These are phyloP conservation scores for Cladosporium halotolerans DNA, from an alignment of 2,329 filamentous ascomycete species.

Conservation along the genomic window DNA sequence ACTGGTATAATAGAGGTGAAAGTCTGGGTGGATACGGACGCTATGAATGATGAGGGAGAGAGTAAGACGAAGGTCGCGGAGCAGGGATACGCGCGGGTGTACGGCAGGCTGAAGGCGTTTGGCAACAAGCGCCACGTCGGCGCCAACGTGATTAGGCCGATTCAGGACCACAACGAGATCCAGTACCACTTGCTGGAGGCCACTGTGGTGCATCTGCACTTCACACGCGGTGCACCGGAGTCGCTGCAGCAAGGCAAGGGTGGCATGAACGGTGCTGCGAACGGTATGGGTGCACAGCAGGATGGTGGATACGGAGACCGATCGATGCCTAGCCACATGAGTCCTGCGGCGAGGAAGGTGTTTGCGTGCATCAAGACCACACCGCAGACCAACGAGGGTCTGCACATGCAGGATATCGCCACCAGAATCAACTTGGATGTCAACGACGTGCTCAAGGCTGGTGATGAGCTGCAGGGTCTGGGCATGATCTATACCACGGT, in stretches of 20 bases:
- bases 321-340: constrained; percentile 35
- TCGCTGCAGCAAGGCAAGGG: constrained; percentile 36
- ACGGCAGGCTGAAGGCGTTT: constrained; percentile 77
- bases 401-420: constrained; percentile 74
- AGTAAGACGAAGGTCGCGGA: constrained; percentile 53
- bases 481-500: constrained; percentile 85
- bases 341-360: constrained; percentile 57
- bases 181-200: constrained; percentile 88
- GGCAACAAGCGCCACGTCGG: constrained; percentile 76
- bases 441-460: constrained; percentile 66
- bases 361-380: constrained; percentile 62
- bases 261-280: constrained; percentile 30
- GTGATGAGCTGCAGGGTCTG: constrained; percentile 68
- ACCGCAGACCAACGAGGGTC: constrained; percentile 70
- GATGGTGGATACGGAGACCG: constrained; percentile 30
- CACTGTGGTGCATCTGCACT: constrained; percentile 78
- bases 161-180: constrained; percentile 86
- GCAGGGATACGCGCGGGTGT: constrained; percentile 78
- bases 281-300: constrained; percentile 26
- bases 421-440: constrained; percentile 58
- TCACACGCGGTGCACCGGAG: constrained; percentile 61
- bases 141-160: constrained; percentile 71
- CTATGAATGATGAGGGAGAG: constrained; percentile 34
- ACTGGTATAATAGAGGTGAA: constrained; percentile 89
- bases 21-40: constrained; percentile 68